Percentiles rank a stretch among this genome's conserved stretches.
These are phyloP conservation scores for Lanmaoa rubissima DNA, from an alignment of 768 basidiomycete genomes.

Conservation along the genomic window DNA sequence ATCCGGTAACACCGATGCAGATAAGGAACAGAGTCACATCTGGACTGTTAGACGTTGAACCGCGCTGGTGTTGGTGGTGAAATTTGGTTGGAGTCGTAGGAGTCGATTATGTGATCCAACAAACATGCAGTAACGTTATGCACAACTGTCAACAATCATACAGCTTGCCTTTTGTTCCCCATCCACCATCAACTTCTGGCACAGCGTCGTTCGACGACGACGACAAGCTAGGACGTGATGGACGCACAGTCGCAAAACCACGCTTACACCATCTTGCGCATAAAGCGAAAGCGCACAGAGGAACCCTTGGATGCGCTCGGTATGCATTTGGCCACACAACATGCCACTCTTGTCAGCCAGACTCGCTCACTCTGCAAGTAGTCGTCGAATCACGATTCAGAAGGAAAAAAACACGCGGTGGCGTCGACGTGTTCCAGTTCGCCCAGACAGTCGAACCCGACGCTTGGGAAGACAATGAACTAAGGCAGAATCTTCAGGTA, in stretches of 20 bases:
- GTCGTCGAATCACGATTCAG: conserved; percentile 62
- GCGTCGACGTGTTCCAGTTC: conserved; percentile 70
- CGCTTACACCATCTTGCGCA: conserved; percentile 70
- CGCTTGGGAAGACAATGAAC: conserved; percentile 61
- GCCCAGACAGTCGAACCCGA: conserved; percentile 73
- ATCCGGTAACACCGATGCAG: neutral
- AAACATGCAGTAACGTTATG: too few relatives aligned
- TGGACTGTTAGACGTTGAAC: too few relatives aligned
- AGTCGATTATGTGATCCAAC: conserved; percentile 14
- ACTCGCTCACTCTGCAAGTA: conserved; percentile 26
- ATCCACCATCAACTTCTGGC: neutral
- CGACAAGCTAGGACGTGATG: conserved; percentile 15
- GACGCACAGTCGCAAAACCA: conserved; percentile 28
- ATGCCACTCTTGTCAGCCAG: conserved; percentile 12
- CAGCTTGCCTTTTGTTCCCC: neutral
- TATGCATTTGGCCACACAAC: conserved; percentile 33
- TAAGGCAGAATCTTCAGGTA: conserved; percentile 64
- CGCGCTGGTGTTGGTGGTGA: neutral
- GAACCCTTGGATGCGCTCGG: conserved; percentile 82
- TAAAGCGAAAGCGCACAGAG: conserved; percentile 80
- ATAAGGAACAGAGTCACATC: neutral
- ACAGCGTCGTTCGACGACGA: neutral
- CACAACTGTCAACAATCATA: neutral
- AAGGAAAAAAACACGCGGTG: conserved; percentile 59
- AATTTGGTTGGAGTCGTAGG: neutral